Base-by-base conservation (phyloP, 306 rosid species). In the Senna tora region DNA sequence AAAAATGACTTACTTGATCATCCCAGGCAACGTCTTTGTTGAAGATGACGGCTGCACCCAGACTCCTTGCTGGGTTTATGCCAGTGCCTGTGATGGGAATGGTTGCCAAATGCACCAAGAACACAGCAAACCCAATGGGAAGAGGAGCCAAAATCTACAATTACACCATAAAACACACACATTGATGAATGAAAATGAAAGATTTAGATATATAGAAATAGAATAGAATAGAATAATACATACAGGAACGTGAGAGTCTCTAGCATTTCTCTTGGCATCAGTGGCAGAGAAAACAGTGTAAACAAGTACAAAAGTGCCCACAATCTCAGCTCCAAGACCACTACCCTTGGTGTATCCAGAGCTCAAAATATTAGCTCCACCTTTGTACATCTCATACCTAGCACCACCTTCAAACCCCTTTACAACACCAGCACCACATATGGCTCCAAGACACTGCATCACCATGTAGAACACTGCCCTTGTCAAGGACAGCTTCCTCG, bases 221-320 rank as follows among this genome's bases (percentile, higher is more conserved):
- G 6, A 3, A 33, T 33, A 33, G 30, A 25, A 25, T 25, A 25
- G 30, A n/a, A n/a, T 25, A 1, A 22, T 15, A 65, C 86, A 20
- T 79, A 92, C 96, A 47, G 98, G 98, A 72, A 93, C 98, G 11
- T 93, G 96, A 72, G 98, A 90, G 79, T 93, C 98, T 62, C 96
- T 77, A 22, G 96, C 96, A 2, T 74, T 93, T 81, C 96, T 87
- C 87, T 93, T 93, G 70, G 98, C 96, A 67, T 93, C 98, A 38
- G 96, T 93, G 47, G 96, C 98, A 3, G 98, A 92, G 84, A 90
- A 92, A 47, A 92, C 97, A 14, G 97, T 92, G 97, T 92, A 92
- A 20, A 90, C 96, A 51, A 92, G 98, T 53, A 92, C 80, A 68
- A 92, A 92, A n/a, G 98, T 92, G n/a, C 98, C 98, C 21, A 92